Percentiles rank a stretch among this genome's conserved stretches.
These are phyloP conservation scores for Phytopythium delawarense DNA, from an alignment of 352 stramenopile species.

Conservation along the genomic window DNA sequence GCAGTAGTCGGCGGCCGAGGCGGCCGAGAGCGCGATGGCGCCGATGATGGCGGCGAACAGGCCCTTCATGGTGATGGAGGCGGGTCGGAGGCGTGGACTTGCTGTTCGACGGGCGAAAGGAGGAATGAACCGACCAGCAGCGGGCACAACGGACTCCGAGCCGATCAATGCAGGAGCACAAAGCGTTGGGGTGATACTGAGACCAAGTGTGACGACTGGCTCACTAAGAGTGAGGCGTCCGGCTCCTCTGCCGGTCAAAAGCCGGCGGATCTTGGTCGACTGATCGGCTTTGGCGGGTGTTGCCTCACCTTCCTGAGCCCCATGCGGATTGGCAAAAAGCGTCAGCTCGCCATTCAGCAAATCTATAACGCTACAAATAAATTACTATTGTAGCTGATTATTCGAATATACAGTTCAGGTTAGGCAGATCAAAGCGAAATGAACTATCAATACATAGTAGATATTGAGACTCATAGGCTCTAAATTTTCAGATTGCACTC, in stretches of 20 bases:
- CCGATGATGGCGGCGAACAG: background rate
- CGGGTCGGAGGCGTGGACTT: slow-evolving; percentile 29
- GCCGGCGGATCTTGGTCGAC: background rate
- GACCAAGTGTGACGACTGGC: too few species aligned
- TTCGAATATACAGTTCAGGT: too few species aligned
- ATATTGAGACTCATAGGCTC: background rate
- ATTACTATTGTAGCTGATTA: too few species aligned
- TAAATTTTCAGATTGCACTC: background rate
- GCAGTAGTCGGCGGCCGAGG: slow-evolving; percentile 1
- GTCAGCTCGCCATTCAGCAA: background rate
- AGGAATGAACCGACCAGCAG: slow-evolving; percentile 21
- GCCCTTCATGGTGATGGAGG: slow-evolving; percentile 10
- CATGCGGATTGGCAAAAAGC: slow-evolving; percentile 1
- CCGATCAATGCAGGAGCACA: background rate
- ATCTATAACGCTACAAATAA: too few species aligned
- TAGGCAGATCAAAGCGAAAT: too few species aligned
- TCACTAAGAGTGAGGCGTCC: background rate
- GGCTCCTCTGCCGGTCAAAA: background rate
- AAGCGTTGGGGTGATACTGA: too few species aligned
- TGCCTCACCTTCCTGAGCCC: background rate
- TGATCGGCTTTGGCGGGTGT: background rate
- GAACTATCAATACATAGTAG: too few species aligned
- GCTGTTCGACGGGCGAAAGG: slow-evolving; percentile 25
- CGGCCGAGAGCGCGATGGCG: slow-evolving; percentile 3
- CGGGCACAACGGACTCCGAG: slow-evolving; percentile 17